Base-by-base conservation (phyloP, 78 protist species). In the Dictyostelium brefeldianum region DNA sequence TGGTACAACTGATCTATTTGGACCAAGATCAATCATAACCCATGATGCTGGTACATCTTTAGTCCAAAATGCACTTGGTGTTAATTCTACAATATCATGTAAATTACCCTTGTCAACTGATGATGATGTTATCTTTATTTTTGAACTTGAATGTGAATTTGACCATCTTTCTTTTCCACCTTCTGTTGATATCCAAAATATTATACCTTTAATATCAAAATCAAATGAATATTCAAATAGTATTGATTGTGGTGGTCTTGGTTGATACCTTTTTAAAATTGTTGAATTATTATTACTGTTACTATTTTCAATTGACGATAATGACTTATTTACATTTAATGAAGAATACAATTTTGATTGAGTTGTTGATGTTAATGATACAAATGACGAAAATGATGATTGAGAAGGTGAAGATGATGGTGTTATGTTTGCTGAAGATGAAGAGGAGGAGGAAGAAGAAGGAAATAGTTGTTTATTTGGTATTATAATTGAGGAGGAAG, bases 41-140 rank as follows among this genome's bases (percentile, higher is more conserved):
- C 97, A 96, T 15, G 96, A 89, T 14, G 97, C 93, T 15, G 97
- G 97, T 51, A 96, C 87, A 57, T 96, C 97, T 29, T 95, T 89
- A 25, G 97, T 96, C 97, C 97, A 96, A 77, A 96, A 82, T 67
- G 81, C 95, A 50, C 25, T 51, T 17, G 96, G 94, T 50, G 81
- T n/a, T 48, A 81, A 54, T 18, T 74, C 89, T 10, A 80, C 84
- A 7, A 81, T 74, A 73, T 70, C 91, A 59, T 74, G 25, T 46
- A 46, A 59, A 65, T 73, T 75, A 18, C 89, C 89, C 50, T 79
- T 91, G 51, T 91, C 89, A 20, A 92, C 59, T 69, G 74, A 62
- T 15, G 83, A 81, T 43, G 85, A 77, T 25, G 74, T 71, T 11
- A 78, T 82, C 74, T 57, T n/a, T 17, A 84, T 80, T 54, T 47